A percentile compares a stretch with the other conserved stretches of the same genome.
These are phyloP conservation scores for Gamarada debralockiae DNA, from an alignment of 495 filamentous ascomycete genomes.

Conservation along the genomic window DNA sequence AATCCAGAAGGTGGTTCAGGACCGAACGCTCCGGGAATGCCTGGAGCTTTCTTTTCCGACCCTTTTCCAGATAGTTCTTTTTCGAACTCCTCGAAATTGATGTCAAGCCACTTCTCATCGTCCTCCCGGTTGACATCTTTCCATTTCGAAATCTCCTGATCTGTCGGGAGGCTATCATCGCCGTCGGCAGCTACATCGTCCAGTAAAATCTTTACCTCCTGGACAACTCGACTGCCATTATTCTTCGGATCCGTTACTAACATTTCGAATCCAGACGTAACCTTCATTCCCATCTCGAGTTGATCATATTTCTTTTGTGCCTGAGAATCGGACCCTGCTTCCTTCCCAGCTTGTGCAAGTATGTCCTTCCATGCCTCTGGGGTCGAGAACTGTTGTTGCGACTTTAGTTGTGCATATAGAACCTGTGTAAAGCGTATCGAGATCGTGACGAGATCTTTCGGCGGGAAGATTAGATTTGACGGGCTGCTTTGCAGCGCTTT, in stretches of 20 bases:
- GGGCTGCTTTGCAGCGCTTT: conserved; percentile 56
- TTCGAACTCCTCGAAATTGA: conserved; percentile 86
- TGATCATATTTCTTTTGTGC: conserved; percentile 34
- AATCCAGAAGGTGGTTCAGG: conserved; percentile 42
- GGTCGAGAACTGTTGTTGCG: conserved; percentile 81
- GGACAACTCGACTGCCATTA: conserved; percentile 57
- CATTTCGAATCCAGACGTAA: conserved; percentile 90
- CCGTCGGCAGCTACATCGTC: conserved; percentile 54
- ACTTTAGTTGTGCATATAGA: conserved; percentile 85
- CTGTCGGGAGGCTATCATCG: conserved; percentile 57
- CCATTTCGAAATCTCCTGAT: conserved; percentile 73
- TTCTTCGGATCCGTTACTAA: conserved; percentile 62
- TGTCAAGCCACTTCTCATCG: conserved; percentile 89
- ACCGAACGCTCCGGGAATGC: conserved; percentile 11
- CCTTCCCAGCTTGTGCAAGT: conserved; percentile 20
- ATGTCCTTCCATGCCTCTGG: conserved; percentile 58
- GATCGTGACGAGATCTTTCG: conserved; percentile 73
- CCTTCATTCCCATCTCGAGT: conserved; percentile 83
- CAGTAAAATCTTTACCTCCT: conserved; percentile 71
- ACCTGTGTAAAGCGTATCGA: conserved; percentile 80
- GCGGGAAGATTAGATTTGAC: conserved; percentile 52
- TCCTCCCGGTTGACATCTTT: conserved; percentile 56
- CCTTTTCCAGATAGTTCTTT: conserved; percentile 62
- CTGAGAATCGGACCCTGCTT: conserved; percentile 16
- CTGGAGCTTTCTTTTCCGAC: conserved; percentile 24